Evolutionary conservation across 345 rosid genomes (phyloP).

Genomic region (Gossypium australe): DNA sequence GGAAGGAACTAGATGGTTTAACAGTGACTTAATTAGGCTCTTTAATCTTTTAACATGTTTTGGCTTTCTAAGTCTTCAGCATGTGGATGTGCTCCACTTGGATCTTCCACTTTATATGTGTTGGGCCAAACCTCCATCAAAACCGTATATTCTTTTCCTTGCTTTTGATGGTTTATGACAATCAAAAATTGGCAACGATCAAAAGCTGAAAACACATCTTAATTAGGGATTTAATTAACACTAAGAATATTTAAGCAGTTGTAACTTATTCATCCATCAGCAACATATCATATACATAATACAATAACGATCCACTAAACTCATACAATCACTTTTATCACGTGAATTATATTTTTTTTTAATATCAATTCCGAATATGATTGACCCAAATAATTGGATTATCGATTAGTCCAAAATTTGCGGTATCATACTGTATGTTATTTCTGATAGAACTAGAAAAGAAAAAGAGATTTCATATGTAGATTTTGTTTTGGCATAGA

Average conservation of each 20-base stretch:
- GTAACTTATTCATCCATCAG: no score
- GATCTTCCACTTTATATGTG: not conserved
- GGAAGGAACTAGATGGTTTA: not conserved
- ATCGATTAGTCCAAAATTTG: not conserved
- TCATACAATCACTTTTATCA: no score
- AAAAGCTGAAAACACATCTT: no score
- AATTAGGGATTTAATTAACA: no score
- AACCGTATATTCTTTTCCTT: not conserved
- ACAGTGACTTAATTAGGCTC: not conserved
- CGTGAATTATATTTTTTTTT: no score
- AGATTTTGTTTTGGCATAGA: no score
- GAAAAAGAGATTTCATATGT: not conserved
- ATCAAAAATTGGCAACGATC: no score
- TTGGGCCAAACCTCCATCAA: constrained; percentile 1
- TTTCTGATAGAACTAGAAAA: not conserved
- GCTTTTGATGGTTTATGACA: not conserved
- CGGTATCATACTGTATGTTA: not conserved
- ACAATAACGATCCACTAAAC: no score
- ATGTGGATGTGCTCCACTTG: constrained; percentile 32
- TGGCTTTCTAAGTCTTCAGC: not conserved
- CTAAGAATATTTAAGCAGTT: no score
- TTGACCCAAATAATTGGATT: not conserved
- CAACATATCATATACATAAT: no score
- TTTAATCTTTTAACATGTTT: no score
- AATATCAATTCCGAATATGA: not conserved